phyloP scores from a whole-genome alignment of 495 filamentous ascomycete species.

The Neurospora sp. region DNA sequence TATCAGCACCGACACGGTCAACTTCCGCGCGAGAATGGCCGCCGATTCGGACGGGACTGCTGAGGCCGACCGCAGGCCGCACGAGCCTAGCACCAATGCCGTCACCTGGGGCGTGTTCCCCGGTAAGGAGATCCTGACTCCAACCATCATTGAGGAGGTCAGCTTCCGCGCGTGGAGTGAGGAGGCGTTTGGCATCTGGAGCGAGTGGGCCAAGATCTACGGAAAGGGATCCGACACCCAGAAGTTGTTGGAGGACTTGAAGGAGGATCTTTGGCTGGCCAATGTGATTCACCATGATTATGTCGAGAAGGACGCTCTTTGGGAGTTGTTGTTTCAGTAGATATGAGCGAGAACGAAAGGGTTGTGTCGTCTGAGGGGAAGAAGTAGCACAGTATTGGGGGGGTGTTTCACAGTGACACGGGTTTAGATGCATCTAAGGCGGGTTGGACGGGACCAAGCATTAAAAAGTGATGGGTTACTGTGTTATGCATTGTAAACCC shows the following conservation, averaged over 20 bases:
- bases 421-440: not conserved
- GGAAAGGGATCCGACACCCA: conserved; percentile 51
- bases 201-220: conserved; percentile 85
- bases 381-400: not conserved
- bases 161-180: conserved; percentile 93
- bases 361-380: not conserved
- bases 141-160: conserved; percentile 94
- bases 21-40: conserved; percentile 3
- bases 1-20: conserved; percentile 46
- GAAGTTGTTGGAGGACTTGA: conserved; percentile 54
- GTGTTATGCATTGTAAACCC: not conserved
- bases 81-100: conserved; percentile 62
- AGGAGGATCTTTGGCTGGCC: conserved; percentile 70
- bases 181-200: conserved; percentile 92
- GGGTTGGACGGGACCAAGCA: not conserved
- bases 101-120: conserved; percentile 97
- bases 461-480: not conserved
- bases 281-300: conserved; percentile 86
- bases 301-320: conserved; percentile 54
- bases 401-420: not conserved
- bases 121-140: conserved; percentile 93
- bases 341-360: not conserved
- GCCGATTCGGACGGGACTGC: conserved; percentile 4
- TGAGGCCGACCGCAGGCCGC: not conserved
- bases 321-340: conserved; percentile 42